phyloP scores from a whole-genome alignment of 257 asterid species.

The Striga asiatica region DNA sequence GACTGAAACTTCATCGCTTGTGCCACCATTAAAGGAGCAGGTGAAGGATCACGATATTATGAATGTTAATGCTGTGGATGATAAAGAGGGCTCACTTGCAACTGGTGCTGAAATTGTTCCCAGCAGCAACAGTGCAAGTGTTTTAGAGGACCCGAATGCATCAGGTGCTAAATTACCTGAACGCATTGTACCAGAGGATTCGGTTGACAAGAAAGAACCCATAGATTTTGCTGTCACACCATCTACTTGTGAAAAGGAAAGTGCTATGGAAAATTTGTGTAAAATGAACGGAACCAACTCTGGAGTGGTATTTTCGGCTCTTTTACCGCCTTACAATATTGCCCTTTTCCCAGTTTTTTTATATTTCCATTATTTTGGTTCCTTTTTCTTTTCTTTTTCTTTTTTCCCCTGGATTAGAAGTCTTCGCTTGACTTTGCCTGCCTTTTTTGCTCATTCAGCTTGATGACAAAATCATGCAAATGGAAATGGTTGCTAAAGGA shows the following conservation, averaged over 20 bases:
- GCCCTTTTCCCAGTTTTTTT: no score
- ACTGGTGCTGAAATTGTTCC: slow-evolving; percentile 8
- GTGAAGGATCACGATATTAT: slow-evolving; percentile 14
- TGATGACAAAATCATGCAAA: slow-evolving; percentile 8
- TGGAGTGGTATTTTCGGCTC: slow-evolving; percentile 39
- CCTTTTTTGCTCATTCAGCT: slow-evolving; percentile 21
- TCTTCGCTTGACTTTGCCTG: background rate
- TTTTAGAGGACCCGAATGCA: slow-evolving; percentile 20
- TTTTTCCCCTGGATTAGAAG: background rate
- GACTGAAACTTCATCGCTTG: slow-evolving; percentile 14
- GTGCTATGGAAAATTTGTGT: slow-evolving; percentile 18
- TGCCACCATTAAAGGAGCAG: slow-evolving; percentile 21
- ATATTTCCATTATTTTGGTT: no score
- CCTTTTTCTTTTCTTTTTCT: background rate
- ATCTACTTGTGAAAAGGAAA: no score
- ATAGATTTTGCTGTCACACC: background rate
- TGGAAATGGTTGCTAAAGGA: slow-evolving; percentile 14
- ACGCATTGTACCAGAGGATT: slow-evolving; percentile 12
- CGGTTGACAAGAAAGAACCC: slow-evolving; percentile 22
- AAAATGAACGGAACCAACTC: slow-evolving; percentile 15
- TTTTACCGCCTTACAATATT: no score
- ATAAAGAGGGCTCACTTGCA: slow-evolving; percentile 15
- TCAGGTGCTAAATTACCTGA: slow-evolving; percentile 20
- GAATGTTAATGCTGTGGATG: slow-evolving; percentile 12
- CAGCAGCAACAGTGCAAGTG: slow-evolving; percentile 7